Evolutionary conservation across 176 grass and related monocot species (phyloP).

Genomic region (Lolium rigidum): DNA sequence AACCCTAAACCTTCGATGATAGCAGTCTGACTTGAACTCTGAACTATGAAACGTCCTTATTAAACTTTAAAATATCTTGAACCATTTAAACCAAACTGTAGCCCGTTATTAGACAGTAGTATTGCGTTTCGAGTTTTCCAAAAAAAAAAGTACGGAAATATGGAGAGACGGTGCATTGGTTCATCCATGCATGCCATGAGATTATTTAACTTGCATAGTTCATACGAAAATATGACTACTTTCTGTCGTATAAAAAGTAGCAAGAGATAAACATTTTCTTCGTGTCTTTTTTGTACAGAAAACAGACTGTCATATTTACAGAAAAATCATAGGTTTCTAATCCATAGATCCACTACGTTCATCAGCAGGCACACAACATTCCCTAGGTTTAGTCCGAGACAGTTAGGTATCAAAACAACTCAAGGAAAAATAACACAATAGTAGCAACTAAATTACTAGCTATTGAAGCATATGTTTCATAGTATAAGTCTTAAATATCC

Average conservation of each 20-base stretch:
- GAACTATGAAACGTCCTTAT: not conserved
- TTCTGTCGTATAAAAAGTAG: not conserved
- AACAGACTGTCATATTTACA: not conserved
- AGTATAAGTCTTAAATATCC: not conserved
- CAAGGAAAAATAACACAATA: slow-evolving; percentile 7
- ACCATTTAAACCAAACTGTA: not conserved
- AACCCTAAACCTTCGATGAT: not conserved
- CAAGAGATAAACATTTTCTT: not conserved
- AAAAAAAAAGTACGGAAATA: not conserved
- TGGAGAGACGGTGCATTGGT: not conserved
- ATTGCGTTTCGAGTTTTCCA: not conserved
- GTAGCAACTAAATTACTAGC: not conserved
- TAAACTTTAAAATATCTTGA: not conserved
- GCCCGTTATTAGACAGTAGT: not conserved
- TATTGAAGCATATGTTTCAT: not conserved
- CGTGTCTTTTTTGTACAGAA: not conserved
- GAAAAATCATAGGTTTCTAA: not conserved
- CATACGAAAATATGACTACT: not conserved
- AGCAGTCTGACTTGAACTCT: not conserved
- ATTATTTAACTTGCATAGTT: not conserved
- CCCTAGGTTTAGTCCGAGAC: not conserved
- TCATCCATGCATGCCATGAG: too few relatives aligned
- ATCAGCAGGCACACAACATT: slow-evolving; percentile 7
- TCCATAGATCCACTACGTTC: not conserved
- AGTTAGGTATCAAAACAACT: slow-evolving; percentile 7